These are phyloP conservation scores for Vigna nakashimae DNA, from an alignment of 306 rosid genomes.

Conservation along the genomic window DNA sequence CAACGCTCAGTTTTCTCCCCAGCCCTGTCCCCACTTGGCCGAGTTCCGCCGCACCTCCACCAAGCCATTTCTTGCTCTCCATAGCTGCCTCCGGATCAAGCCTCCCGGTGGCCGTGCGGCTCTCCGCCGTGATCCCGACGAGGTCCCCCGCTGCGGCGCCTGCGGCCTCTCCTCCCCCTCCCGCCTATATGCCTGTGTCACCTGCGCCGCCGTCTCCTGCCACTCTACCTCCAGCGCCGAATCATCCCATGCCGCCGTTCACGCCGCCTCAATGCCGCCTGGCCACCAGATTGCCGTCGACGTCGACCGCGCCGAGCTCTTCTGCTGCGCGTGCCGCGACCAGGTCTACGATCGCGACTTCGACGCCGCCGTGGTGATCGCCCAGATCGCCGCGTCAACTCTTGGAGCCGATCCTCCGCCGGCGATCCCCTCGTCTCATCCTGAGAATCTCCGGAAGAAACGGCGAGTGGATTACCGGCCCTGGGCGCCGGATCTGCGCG, in stretches of 20 bases:
- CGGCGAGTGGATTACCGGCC: conserved; percentile 84
- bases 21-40: conserved; percentile 78
- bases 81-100: conserved; percentile 81
- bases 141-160: conserved; percentile 67
- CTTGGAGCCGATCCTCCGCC: conserved; percentile 50
- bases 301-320: conserved; percentile 93
- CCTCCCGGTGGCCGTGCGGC: conserved; percentile 84
- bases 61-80: conserved; percentile 77
- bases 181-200: conserved; percentile 74
- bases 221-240: conserved; percentile 51
- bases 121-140: conserved; percentile 77
- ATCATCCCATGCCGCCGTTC: conserved; percentile 78
- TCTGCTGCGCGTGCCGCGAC: conserved; percentile 89
- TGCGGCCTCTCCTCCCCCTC: conserved; percentile 64
- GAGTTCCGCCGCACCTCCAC: conserved; percentile 75
- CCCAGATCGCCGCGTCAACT: conserved; percentile 69
- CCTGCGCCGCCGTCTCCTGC: conserved; percentile 80
- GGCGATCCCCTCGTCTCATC: conserved; percentile 48
- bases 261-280: conserved; percentile 63
- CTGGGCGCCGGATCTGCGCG: conserved; percentile 75
- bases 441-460: conserved; percentile 86
- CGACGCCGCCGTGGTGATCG: conserved; percentile 83
- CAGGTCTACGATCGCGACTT: conserved; percentile 94
- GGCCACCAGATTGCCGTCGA: conserved; percentile 96
- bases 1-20: conserved; percentile 66